Percentiles rank a stretch among this genome's conserved stretches.
Conservation (phyloP, 331 rosid species). For the Arachis monticola region DNA sequence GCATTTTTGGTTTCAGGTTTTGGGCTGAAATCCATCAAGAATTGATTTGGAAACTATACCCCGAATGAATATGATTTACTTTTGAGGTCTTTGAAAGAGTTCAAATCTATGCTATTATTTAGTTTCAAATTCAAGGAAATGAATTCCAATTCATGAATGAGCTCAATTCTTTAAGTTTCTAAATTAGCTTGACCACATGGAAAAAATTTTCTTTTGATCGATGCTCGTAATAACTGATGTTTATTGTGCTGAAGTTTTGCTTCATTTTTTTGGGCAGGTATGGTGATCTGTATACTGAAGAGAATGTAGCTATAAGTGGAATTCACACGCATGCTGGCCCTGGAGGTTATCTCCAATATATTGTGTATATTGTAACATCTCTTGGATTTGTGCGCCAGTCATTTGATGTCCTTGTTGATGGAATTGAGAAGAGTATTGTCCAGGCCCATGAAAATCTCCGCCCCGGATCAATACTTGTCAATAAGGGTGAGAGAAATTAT, state of each 20-base stretch:
- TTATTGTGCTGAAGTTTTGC: slow-evolving; percentile 19
- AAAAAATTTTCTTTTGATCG: slow-evolving; percentile 8
- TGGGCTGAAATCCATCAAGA: too few relatives aligned
- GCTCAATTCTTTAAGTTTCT: too few relatives aligned
- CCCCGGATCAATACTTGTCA: slow-evolving; percentile 75
- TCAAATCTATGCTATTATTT: too few relatives aligned
- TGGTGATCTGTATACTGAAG: slow-evolving; percentile 79
- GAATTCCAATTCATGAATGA: too few relatives aligned
- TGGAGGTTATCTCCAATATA: slow-evolving; percentile 93
- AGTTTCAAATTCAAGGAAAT: too few relatives aligned
- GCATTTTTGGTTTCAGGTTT: too few relatives aligned
- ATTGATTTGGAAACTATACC: too few relatives aligned
- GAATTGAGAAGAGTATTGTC: slow-evolving; percentile 82
- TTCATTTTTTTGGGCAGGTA: slow-evolving; percentile 59
- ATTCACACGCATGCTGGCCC: slow-evolving; percentile 96
- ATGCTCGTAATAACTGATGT: slow-evolving; percentile 12
- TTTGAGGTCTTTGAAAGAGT: too few relatives aligned
- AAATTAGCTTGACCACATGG: slow-evolving; percentile 13
- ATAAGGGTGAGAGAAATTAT: slow-evolving; percentile 60
- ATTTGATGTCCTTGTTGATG: slow-evolving; percentile 83
- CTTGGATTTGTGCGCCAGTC: slow-evolving; percentile 93
- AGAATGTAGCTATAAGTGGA: slow-evolving; percentile 93
- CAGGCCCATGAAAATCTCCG: slow-evolving; percentile 87
- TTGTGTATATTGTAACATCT: slow-evolving; percentile 80
- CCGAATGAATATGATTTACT: too few relatives aligned